Evolutionary conservation across 768 basidiomycete species (phyloP), one percentile per base, ranked within the genome.

Genomic region (Boletus bicolor): DNA sequence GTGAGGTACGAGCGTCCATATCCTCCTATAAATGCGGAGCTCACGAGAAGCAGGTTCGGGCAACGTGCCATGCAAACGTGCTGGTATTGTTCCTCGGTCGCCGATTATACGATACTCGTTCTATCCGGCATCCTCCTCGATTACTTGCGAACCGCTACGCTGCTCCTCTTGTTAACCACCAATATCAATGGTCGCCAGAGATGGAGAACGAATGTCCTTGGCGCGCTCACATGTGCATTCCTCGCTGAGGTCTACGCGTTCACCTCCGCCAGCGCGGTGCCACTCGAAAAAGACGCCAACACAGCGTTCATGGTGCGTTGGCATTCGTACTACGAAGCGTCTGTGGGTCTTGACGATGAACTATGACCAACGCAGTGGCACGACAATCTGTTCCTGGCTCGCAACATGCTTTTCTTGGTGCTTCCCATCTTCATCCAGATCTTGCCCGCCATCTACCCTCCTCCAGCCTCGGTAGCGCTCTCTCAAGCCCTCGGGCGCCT

Each of bases 21-120:
- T 41, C 21, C 41, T 24, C 12, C 14, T 19, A 3, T 8, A 45
- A 17, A 30, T 2, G 7, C 3, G 24, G 14, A 8, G 42, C 61
- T 64, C 59, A 58, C 7, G 4, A 36, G 8, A 44, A 35, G 26
- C 52, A 88, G 89, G 54, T 87, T 89, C 56, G 89, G 89, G 24
- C 89, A 91, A 68, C 68, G 77, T 28, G 80, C 82, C 5, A 69
- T 91, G 15, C 74, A 82, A 44, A 78, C 76, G 8, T 91, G 89
- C 70, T 76, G 76, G n/a, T 82, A 85, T 65, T 91, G 89, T 68
- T 77, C 76, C 21, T 80, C 83, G 14, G 76, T 76, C 49, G 68
- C 78, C 28, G 87, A 90, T 54, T 89, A 80, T 65, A 77, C 77
- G 9, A 68, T 87, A 12, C 85, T 80, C 65, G 77, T 81, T 7